Base-by-base conservation (phyloP, 768 basidiomycete genomes). In the Boletus reticuloceps region DNA sequence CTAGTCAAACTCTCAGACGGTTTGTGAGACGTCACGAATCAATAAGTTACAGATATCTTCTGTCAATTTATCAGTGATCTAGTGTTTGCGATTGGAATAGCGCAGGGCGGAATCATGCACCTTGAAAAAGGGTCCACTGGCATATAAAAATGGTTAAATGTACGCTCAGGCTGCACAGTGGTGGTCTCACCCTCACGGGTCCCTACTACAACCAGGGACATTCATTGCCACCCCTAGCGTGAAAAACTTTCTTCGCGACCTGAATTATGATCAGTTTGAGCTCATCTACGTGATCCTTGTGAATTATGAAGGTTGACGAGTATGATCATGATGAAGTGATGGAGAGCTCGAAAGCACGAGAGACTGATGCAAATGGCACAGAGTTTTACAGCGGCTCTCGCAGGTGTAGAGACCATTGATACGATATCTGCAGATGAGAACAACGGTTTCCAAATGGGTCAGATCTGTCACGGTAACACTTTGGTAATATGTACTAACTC, bases 161-260 rank as follows among this genome's bases (percentile, higher is more conserved):
- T 8, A 20, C 25, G 36, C 20, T 20, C 20, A 20, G 20, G 20
- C 19, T 38, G 3, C 11, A 37, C 44, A 45, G 16, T 19, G 14
- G 32, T 36, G 17, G 9, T 46, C 19, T 31, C 51, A 52, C 44
- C 51, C 17, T n/a, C 36, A 45, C 1, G 37, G 8, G 43, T 31
- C 44, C 51, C 37, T 52, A 36, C 34, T 7, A n/a, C 16, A 14
- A 8, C 36, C 37, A 61, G 58, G 58, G 52, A 32, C 16, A 20
- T 20, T 5, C 16, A 17, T 20, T 7, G 25, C 32, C 29, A 31
- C 9, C 39, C 20, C 59, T 60, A 19, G 41, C 20, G 14, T 6
- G 22, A 32, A 36, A 46, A 32, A 20, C 16, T 2, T 5, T 25
- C 22, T 27, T 40, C 2, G 16, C 17, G 17, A 38, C 29, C 37